These are phyloP conservation scores for Testicularia cyperi DNA, from an alignment of 1,284 basidiomycete species.

Conservation along the genomic window DNA sequence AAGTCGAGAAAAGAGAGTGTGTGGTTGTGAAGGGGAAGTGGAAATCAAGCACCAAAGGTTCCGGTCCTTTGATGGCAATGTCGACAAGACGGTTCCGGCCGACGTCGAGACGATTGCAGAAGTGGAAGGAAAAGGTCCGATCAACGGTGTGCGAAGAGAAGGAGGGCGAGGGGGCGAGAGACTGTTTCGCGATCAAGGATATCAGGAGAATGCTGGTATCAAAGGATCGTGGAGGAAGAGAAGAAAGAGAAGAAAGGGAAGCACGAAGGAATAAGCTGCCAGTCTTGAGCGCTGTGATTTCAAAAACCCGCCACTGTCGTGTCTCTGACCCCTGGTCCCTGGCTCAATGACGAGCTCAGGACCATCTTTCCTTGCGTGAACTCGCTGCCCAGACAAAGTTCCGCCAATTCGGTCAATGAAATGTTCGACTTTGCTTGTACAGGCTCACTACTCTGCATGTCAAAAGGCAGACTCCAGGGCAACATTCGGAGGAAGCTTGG, in stretches of 20 bases:
- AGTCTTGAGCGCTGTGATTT: too few relatives aligned
- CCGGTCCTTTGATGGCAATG: background rate
- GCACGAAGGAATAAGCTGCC: background rate
- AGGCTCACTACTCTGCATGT: too few relatives aligned
- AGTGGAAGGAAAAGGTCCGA: conserved; percentile 5
- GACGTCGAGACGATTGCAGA: background rate
- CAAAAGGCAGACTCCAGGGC: too few relatives aligned
- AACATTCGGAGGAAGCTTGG: too few relatives aligned
- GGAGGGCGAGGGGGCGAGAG: background rate
- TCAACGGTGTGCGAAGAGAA: conserved; percentile 19
- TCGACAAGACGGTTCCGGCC: conserved; percentile 1
- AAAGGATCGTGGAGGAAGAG: background rate
- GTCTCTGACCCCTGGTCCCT: too few relatives aligned
- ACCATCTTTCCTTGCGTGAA: too few relatives aligned
- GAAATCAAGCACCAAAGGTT: background rate
- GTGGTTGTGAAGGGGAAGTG: background rate
- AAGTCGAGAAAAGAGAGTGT: conserved; percentile 2
- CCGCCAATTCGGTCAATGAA: too few relatives aligned
- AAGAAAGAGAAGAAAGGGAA: conserved; percentile 1
- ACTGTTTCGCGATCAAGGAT: background rate
- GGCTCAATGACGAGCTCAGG: too few relatives aligned
- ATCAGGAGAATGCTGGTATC: background rate
- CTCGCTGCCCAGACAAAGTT: too few relatives aligned
- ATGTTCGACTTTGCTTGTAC: too few relatives aligned
- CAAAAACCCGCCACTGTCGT: too few relatives aligned